Percentiles rank a stretch among this genome's conserved stretches.
phyloP scores from a whole-genome alignment of 73 alveolate species.

The Paramecium octaurelia region DNA sequence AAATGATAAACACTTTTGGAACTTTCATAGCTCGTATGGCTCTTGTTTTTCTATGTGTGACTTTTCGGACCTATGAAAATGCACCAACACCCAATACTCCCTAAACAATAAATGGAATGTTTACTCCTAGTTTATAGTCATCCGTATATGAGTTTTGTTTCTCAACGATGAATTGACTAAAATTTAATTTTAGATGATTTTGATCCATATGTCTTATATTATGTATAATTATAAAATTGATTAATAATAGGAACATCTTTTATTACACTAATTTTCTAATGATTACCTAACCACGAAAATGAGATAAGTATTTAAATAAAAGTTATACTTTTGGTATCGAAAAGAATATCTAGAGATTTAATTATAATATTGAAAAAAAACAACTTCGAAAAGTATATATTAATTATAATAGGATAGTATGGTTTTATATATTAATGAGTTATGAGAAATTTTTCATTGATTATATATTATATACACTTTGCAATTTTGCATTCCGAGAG shows the following conservation, averaged over 20 bases:
- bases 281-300: not conserved
- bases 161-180: constrained; percentile 55
- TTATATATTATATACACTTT: too few species aligned
- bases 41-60: constrained; percentile 64
- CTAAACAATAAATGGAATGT: not conserved
- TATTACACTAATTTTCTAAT: not conserved
- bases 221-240: not conserved
- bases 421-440: too few species aligned
- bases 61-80: constrained; percentile 61
- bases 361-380: too few species aligned
- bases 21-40: constrained; percentile 65
- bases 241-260: not conserved
- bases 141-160: constrained; percentile 54
- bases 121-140: constrained; percentile 55
- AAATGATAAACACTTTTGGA: not conserved
- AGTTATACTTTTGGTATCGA: not conserved
- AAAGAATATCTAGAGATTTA: not conserved
- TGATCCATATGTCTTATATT: constrained; percentile 8
- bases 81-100: constrained; percentile 70
- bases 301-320: not conserved
- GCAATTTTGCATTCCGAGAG: too few species aligned
- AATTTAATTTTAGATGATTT: constrained; percentile 50
- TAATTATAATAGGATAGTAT: too few species aligned
- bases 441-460: too few species aligned
- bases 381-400: too few species aligned